Conservation (phyloP, 164 flowering plant species). For the Annona cherimola region DNA sequence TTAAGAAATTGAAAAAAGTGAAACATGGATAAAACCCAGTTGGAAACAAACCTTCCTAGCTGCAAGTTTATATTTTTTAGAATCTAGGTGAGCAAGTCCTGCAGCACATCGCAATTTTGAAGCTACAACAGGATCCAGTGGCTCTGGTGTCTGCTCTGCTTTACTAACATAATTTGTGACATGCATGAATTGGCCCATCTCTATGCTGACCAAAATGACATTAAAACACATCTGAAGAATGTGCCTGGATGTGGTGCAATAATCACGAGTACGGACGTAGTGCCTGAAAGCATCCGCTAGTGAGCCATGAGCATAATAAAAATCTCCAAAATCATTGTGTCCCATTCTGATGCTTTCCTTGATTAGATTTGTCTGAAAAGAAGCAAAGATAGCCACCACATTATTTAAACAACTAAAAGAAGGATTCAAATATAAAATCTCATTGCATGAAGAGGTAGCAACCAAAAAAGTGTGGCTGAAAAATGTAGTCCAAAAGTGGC, state of each 20-base stretch:
- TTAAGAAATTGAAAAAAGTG: not conserved
- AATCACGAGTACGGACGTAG: conserved; percentile 92
- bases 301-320: conserved; percentile 75
- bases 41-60: conserved; percentile 78
- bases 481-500: not conserved
- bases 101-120: conserved; percentile 83
- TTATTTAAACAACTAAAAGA: not conserved
- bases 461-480: not conserved
- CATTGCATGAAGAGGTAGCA: not conserved
- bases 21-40: not conserved
- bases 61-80: conserved; percentile 86
- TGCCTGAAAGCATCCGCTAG: conserved; percentile 87
- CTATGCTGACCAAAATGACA: conserved; percentile 90
- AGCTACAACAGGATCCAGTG: conserved; percentile 45
- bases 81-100: conserved; percentile 77
- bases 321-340: conserved; percentile 95
- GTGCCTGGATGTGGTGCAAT: conserved; percentile 94
- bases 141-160: conserved; percentile 78
- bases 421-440: too few species aligned
- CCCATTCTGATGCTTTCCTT: conserved; percentile 99
- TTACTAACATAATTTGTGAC: conserved; percentile 81
- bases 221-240: conserved; percentile 84
- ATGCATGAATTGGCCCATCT: conserved; percentile 94
- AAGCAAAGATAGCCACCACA: not conserved
- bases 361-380: conserved; percentile 82